A percentile compares a stretch with the other conserved stretches of the same genome.
Evolutionary conservation across 2,329 filamentous ascomycete genomes (phyloP).

Genomic region (Cladorrhinum sp.): DNA sequence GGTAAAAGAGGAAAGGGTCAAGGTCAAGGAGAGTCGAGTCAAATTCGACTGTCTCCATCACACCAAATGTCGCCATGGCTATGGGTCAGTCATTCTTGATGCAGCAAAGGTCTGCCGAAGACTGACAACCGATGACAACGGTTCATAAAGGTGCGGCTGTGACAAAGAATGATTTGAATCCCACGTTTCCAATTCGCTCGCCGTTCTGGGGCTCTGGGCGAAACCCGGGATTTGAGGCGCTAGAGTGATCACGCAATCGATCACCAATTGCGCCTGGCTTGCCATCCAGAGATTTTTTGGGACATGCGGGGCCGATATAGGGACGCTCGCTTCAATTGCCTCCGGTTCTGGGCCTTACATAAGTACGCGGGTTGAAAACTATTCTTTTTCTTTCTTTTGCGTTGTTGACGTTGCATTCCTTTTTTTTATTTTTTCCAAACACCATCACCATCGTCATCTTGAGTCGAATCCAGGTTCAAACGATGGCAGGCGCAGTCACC

Average conservation of each 20-base stretch:
- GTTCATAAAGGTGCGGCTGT: constrained; percentile 5
- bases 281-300: constrained; percentile 26
- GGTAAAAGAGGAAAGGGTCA: not conserved
- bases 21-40: not conserved
- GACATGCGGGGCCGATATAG: constrained; percentile 29
- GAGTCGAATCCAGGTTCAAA: constrained; percentile 6
- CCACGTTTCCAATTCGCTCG: constrained; percentile 26
- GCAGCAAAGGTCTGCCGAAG: not conserved
- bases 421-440: not conserved
- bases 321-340: constrained; percentile 19
- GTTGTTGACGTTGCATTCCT: constrained; percentile 33
- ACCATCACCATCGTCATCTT: not conserved
- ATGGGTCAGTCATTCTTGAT: not conserved
- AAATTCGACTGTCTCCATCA: not conserved
- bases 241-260: constrained; percentile 37
- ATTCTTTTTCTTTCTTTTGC: constrained; percentile 27
- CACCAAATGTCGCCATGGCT: not conserved
- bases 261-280: constrained; percentile 16
- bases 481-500: constrained; percentile 30
- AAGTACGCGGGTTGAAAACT: constrained; percentile 15
- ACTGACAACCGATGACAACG: not conserved
- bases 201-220: constrained; percentile 21
- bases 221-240: constrained; percentile 26
- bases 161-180: constrained; percentile 29
- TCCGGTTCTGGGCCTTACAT: constrained; percentile 19